Percentiles rank a stretch among this genome's conserved stretches.
phyloP scores from a whole-genome alignment of 495 filamentous ascomycete species.

The Beverwykella pulmonaria region DNA sequence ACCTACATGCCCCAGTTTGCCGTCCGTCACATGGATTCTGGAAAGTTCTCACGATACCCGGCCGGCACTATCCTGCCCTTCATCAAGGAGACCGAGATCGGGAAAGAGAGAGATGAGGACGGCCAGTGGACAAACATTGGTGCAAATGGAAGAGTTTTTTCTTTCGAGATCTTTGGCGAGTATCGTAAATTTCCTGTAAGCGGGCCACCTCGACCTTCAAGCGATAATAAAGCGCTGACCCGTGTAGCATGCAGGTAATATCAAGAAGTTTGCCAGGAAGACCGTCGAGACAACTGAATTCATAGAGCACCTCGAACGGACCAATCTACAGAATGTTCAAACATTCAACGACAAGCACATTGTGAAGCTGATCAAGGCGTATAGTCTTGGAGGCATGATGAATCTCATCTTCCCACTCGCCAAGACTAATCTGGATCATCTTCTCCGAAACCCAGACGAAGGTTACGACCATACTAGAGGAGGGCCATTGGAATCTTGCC shows the following conservation, averaged over 20 bases:
- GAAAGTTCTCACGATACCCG: constrained; percentile 10
- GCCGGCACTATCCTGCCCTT: constrained; percentile 16
- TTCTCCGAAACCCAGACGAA: constrained; percentile 11
- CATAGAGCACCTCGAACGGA: constrained; percentile 12
- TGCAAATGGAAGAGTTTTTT: constrained; percentile 26
- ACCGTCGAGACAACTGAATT: constrained; percentile 13
- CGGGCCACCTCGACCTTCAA: background rate
- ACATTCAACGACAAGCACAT: constrained; percentile 19
- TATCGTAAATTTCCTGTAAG: constrained; percentile 26
- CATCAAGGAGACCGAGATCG: constrained; percentile 20
- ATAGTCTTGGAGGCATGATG: constrained; percentile 13
- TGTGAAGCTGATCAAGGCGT: constrained; percentile 33
- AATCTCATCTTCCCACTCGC: constrained; percentile 32
- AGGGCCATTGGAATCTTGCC: constrained; percentile 4
- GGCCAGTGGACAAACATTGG: constrained; percentile 21
- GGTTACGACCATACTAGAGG: constrained; percentile 4
- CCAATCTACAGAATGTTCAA: constrained; percentile 11
- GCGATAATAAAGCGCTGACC: background rate
- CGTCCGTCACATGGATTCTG: constrained; percentile 15
- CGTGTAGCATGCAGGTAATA: constrained; percentile 10
- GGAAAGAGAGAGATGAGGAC: constrained; percentile 3
- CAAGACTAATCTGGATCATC: constrained; percentile 29
- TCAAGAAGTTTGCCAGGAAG: constrained; percentile 29
- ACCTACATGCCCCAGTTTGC: constrained; percentile 14
- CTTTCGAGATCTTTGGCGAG: constrained; percentile 22